Evolutionary conservation across 331 rosid species (phyloP), one percentile per base, ranked within the genome.

Genomic region (Quercus tomentella): DNA sequence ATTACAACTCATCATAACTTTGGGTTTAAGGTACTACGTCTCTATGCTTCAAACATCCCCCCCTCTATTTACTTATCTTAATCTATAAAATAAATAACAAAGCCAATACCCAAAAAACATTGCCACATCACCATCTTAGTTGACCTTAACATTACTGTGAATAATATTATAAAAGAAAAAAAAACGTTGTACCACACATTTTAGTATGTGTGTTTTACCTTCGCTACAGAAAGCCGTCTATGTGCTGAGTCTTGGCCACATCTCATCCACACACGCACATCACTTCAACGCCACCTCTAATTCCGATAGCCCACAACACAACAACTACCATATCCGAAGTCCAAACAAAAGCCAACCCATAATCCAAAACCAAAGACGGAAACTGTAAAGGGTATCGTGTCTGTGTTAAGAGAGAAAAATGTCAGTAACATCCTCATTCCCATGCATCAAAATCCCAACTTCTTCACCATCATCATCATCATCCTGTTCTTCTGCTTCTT

Each of bases 391-490:
- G 31, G 37, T 41, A 37, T 41, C 45, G 66, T 23, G 33, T 65
- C 45, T 65, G 70, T 30, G 72, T 67, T 51, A n/a, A 33, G 41
- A 21, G 23, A 2, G 33, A 82, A 75, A 87, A 87, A 94, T 96
- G 99, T 89, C 98, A 72, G 88, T 90, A 82, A 87, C 99, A 56
- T 86, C 90, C 79, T 88, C 98, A 41, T 79, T 93, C 74, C 92
- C 97, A 49, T 82, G 86, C 69, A 74, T 91, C 87, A 90, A 90
- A 79, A 81, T 90, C 89, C 89, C 98, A 35, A 49, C 84, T 72
- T 81, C 86, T 18, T 82, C 87, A 6, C 31, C 89, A 45, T 45
- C 52, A 45, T 45, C 52, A 10, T 49, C 5, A 49, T 49, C 54
- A 49, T 3, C 54, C 15, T 49, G 16, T 49, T 49, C 54, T 49